Base-by-base conservation (phyloP, 2,329 filamentous ascomycete genomes). In the Aspergillus intermedius region DNA sequence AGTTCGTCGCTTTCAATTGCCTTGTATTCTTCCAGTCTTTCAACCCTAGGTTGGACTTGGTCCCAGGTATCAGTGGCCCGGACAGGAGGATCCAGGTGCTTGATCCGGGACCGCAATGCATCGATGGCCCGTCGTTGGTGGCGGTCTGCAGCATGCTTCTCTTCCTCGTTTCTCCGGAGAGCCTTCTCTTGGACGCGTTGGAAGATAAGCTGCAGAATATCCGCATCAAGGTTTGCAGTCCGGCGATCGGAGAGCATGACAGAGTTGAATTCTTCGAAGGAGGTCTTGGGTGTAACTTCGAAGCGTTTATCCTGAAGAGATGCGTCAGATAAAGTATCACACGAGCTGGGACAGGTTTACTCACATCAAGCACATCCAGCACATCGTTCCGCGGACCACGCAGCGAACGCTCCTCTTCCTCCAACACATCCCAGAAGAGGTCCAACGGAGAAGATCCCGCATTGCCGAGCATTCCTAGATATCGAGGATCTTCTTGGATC, bases 341-440 rank as follows among this genome's bases (percentile, higher is more conserved):
- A 4, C 5, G 23, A n/a, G 15, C 17, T 41, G 8, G 23, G 19
- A 10, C 10, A 19, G 3, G 23, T 22, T 19, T 12, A 74, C 84
- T 76, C 70, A 93, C 88, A 77, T 94, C 88, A 58, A 95, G 78
- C 57, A 93, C 88, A 71, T 95, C 90, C 55, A 93, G 75, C 35
- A 94, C 87, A 63, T 90, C 83, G 64, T 93, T 94, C 52, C 88
- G 80, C 44, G 86, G 84, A 44, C 82, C 84, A 52, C 91, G 85
- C 43, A 96, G 75, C n/a, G 85, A 83, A 49, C 87, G 83, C 63
- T 98, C 91, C 67, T 97, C 90, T 66, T 95, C 90, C 66, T 97
- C 93, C 22, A 97, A 79, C 43, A 91, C 76, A 66, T 98, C 93
- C 89, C 91, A 96, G 74, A 98, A 97, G 5, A 98, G 76, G 61